These are phyloP conservation scores for Trypethelium eluteriae DNA, from an alignment of 495 filamentous ascomycete genomes.

Conservation along the genomic window DNA sequence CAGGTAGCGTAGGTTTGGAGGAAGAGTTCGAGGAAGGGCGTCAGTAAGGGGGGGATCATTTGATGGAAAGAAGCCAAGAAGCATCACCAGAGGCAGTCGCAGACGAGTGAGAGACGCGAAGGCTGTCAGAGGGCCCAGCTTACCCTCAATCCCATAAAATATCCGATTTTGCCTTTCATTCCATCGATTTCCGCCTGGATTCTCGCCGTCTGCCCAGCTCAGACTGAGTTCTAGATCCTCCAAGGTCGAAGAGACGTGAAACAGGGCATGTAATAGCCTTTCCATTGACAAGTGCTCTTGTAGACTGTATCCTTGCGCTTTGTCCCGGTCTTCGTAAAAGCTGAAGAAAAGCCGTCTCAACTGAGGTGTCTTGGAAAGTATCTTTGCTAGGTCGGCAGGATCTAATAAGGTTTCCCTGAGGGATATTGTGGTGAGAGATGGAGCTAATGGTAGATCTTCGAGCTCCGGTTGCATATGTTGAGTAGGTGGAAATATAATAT, in stretches of 20 bases:
- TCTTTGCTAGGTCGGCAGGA: background rate
- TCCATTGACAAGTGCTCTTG: background rate
- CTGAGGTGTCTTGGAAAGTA: background rate
- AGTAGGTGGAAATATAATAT: conserved; percentile 1
- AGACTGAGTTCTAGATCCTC: background rate
- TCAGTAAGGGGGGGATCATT: background rate
- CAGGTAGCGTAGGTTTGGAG: conserved; percentile 1
- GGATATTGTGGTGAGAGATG: background rate
- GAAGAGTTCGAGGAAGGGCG: background rate
- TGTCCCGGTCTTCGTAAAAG: conserved; percentile 4
- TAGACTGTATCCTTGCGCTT: background rate
- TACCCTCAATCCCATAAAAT: conserved; percentile 9
- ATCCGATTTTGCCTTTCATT: conserved; percentile 4
- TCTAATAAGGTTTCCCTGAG: background rate
- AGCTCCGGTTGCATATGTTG: background rate
- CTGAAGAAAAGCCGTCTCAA: conserved; percentile 4
- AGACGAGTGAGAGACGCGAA: conserved; percentile 6
- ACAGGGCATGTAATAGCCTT: background rate
- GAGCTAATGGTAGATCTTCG: background rate
- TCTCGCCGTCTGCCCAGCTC: background rate
- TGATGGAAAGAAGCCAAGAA: conserved; percentile 7
- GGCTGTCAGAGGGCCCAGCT: conserved; percentile 3
- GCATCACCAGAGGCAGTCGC: conserved; percentile 5
- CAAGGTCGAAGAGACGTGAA: conserved; percentile 3
- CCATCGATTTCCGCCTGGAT: conserved; percentile 3